These are phyloP conservation scores for Pyrrhoderma lamaoense DNA, from an alignment of 1,284 basidiomycete species.

Conservation along the genomic window DNA sequence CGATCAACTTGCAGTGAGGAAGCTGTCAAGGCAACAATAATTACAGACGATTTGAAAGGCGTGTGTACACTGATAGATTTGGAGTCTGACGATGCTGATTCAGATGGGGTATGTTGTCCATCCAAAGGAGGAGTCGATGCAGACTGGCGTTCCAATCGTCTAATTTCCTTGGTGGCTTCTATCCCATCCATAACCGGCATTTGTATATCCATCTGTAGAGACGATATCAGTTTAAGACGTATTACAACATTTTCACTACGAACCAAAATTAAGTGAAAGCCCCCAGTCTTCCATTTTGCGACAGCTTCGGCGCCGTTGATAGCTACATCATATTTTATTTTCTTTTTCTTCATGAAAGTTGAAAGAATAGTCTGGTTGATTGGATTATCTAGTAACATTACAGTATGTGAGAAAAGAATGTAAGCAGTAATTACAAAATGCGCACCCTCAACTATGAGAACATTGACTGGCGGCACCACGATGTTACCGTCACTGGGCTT, in stretches of 20 bases:
- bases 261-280: slow-evolving; percentile 94
- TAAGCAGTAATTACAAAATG: slow-evolving; percentile 30
- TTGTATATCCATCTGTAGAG: slow-evolving; percentile 93
- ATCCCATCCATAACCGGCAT: slow-evolving; percentile 99
- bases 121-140: slow-evolving; percentile 62
- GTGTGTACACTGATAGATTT: slow-evolving; percentile 35
- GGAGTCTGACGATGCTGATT: slow-evolving; percentile 37
- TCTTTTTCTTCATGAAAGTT: slow-evolving; percentile 94
- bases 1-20: slow-evolving; percentile 90
- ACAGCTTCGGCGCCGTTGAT: slow-evolving; percentile 96
- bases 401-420: slow-evolving; percentile 12
- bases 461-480: slow-evolving; percentile 90
- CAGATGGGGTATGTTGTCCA: slow-evolving; percentile 45
- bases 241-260: slow-evolving; percentile 26
- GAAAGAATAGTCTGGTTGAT: slow-evolving; percentile 97
- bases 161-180: slow-evolving; percentile 93
- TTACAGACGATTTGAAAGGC: slow-evolving; percentile 89
- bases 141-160: slow-evolving; percentile 70
- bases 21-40: slow-evolving; percentile 97
- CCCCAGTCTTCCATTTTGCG: slow-evolving; percentile 90
- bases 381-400: slow-evolving; percentile 72
- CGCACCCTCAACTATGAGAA: slow-evolving; percentile 96
- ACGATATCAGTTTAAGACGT: neutral
- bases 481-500: slow-evolving; percentile 35
- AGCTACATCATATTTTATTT: slow-evolving; percentile 92